These are phyloP conservation scores for Trichophyton benhamiae DNA, from an alignment of 2,329 filamentous ascomycete genomes.

Conservation along the genomic window DNA sequence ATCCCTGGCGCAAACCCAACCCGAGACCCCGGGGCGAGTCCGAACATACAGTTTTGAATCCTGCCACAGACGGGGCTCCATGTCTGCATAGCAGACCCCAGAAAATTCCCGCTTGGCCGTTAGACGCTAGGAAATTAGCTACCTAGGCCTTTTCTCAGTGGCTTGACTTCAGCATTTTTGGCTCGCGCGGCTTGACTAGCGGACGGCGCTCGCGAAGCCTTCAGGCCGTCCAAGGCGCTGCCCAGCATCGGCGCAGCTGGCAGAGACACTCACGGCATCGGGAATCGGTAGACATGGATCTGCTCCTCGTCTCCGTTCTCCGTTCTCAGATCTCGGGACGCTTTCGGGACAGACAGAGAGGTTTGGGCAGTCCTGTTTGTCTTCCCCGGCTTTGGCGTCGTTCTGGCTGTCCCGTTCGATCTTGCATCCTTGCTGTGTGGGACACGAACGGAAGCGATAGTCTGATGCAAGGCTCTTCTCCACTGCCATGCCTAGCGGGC, in stretches of 20 bases:
- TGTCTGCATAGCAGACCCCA: not conserved
- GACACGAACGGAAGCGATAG: not conserved
- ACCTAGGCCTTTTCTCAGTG: not conserved
- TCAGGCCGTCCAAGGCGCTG: not conserved
- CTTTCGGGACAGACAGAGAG: not conserved
- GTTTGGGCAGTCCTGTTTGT: not conserved
- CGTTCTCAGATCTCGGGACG: not conserved
- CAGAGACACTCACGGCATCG: not conserved
- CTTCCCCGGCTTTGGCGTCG: not conserved
- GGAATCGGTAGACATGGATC: not conserved
- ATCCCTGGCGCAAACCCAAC: not conserved
- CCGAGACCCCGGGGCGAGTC: not conserved
- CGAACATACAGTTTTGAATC: not conserved
- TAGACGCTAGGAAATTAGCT: not conserved
- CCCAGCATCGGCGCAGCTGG: not conserved
- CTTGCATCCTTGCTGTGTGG: not conserved
- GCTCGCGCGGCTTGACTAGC: not conserved
- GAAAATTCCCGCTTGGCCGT: not conserved
- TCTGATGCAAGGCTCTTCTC: not conserved
- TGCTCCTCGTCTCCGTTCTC: not conserved
- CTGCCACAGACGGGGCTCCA: not conserved
- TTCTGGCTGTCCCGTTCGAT: not conserved
- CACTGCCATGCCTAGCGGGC: not conserved
- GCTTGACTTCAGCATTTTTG: not conserved
- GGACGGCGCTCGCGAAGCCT: not conserved